Evolutionary conservation across 179 eudicot species (phyloP), one percentile per base, ranked within the genome.

Genomic region (Corrigiola litoralis): DNA sequence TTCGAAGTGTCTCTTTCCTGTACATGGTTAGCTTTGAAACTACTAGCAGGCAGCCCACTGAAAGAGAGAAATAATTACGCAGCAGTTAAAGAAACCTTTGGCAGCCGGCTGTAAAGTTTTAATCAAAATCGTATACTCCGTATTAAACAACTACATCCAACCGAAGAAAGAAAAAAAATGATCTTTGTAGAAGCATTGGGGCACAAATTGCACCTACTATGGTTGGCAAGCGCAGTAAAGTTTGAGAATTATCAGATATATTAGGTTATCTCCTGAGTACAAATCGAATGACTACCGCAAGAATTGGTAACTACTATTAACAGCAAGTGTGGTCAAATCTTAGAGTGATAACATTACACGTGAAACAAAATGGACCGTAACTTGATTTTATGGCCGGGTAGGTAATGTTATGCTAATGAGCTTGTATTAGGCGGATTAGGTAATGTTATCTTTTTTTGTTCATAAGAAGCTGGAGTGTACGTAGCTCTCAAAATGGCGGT

Each of bases 11-110:
- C 52, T 4, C 17, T 42, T 61, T 58, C 46, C 29, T 58, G 16
- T 29, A 16, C 5, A 36, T 2, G 40, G 53, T 48, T 36, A 57
- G 1, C 61, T 56, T 18, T 23, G 58, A 49, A 60, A 40, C 56
- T 25, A 46, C 52, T 40, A 48, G 63, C 58, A 46, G 29, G 69
- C 57, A 70, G 74, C 74, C 68, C 74, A 70, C 68, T 70, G 68
- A 49, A 63, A n/a, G 17, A 53, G 27, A 53, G 37, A 29, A 55
- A 62, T 46, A 48, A 54, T 63, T 63, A 70, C 18, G 8, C 46
- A 59, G 48, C 28, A n/a, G 73, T 54, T 16, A 57, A 61, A 44
- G 44, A 38, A 41, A 42, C 48, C 54, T 51, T 52, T 51, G 21
- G 53, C 50, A 24, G 58, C 14, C 61, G 24, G 54, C 53, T 71